Conservation (phyloP, 106 monocot species). For the Narthecium ossifragum region DNA sequence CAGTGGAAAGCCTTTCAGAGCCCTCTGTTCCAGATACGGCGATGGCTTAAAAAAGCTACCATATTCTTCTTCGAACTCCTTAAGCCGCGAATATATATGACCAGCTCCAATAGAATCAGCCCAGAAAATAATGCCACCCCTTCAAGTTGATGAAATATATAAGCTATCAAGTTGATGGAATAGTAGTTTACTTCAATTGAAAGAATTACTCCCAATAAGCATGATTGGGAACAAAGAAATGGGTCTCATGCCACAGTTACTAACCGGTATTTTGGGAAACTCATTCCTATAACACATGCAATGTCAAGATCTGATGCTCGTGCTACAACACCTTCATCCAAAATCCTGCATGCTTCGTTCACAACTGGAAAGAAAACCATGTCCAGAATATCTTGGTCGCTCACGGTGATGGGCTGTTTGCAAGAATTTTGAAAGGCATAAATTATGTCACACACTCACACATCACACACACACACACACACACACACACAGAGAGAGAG, state of each 20-base stretch:
- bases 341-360: slow-evolving; percentile 11
- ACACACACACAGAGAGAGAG: too few relatives aligned
- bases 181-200: too few relatives aligned
- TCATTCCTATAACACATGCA: slow-evolving; percentile 7
- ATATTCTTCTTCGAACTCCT: slow-evolving; percentile 48
- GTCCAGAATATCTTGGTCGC: slow-evolving; percentile 13
- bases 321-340: slow-evolving; percentile 3
- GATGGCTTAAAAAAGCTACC: slow-evolving; percentile 74
- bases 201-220: too few relatives aligned
- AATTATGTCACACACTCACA: too few relatives aligned
- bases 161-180: background rate
- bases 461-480: too few relatives aligned
- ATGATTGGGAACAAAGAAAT: too few relatives aligned
- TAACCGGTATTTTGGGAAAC: slow-evolving; percentile 9
- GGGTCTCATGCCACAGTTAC: background rate
- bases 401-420: too few relatives aligned
- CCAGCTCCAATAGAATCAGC: slow-evolving; percentile 72
- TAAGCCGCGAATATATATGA: slow-evolving; percentile 63
- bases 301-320: slow-evolving; percentile 12
- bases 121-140: slow-evolving; percentile 89
- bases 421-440: too few relatives aligned
- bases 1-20: slow-evolving; percentile 58
- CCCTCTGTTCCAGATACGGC: slow-evolving; percentile 69
- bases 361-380: slow-evolving; percentile 11
- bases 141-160: slow-evolving; percentile 15